phyloP scores from a whole-genome alignment of 169 alveolate genomes.

The Cystoisospora suis region DNA sequence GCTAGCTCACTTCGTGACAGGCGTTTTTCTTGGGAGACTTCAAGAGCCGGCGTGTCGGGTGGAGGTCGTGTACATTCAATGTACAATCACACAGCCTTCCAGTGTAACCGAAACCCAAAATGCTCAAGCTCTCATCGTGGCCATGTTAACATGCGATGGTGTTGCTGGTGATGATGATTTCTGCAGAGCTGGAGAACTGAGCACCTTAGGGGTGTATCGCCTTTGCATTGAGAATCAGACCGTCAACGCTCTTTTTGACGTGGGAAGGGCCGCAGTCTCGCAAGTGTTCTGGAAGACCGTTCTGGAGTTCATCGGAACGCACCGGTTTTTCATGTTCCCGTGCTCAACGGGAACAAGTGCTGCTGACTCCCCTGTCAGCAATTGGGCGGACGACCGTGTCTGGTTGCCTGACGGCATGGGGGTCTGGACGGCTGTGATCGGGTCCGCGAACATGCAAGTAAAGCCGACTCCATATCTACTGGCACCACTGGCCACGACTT shows the following conservation, averaged over 20 bases:
- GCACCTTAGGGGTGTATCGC: slow-evolving; percentile 34
- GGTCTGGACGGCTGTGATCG: slow-evolving; percentile 45
- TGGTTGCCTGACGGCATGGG: slow-evolving; percentile 66
- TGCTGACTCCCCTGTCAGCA: not conserved
- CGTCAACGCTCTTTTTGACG: slow-evolving; percentile 37
- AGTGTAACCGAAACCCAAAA: too few relatives aligned
- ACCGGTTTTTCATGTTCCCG: slow-evolving; percentile 50
- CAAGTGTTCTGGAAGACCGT: slow-evolving; percentile 45
- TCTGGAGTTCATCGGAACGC: slow-evolving; percentile 30
- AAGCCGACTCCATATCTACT: too few relatives aligned
- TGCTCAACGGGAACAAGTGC: not conserved
- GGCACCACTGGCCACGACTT: too few relatives aligned
- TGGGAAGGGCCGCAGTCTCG: slow-evolving; percentile 45
- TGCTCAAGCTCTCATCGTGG: too few relatives aligned
- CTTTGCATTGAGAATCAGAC: slow-evolving; percentile 37
- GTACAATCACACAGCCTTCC: too few relatives aligned
- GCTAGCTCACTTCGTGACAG: too few relatives aligned
- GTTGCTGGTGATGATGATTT: not conserved
- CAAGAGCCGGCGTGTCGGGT: too few relatives aligned
- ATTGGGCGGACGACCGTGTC: slow-evolving; percentile 28
- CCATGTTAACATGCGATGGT: too few relatives aligned
- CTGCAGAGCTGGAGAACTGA: slow-evolving; percentile 7
- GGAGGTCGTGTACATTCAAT: too few relatives aligned
- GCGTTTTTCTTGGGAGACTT: too few relatives aligned
- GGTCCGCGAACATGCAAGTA: too few relatives aligned